A percentile compares a stretch with the other conserved stretches of the same genome.
Conservation (phyloP, 1,284 basidiomycete genomes). For the Trichosporon asahii region DNA sequence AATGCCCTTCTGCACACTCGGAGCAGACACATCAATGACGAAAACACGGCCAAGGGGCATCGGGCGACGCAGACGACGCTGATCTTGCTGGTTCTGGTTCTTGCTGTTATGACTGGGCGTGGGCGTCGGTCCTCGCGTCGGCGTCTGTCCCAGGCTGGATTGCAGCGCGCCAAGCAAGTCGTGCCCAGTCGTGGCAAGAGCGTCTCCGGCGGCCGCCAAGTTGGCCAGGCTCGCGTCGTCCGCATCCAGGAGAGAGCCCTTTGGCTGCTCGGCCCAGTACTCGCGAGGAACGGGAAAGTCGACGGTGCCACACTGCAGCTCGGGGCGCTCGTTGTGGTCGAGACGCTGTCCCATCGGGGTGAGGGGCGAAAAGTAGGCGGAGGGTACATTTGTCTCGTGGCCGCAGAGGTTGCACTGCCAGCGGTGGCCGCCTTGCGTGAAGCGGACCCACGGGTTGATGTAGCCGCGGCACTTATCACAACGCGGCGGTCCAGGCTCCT, state of each 20-base stretch:
- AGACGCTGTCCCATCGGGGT: slow-evolving; percentile 75
- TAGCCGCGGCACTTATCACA: slow-evolving; percentile 86
- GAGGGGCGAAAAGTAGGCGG: slow-evolving; percentile 82
- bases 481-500: slow-evolving; percentile 69
- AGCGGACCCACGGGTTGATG: slow-evolving; percentile 91
- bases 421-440: slow-evolving; percentile 75
- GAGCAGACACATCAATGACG: slow-evolving; percentile 77
- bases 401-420: slow-evolving; percentile 94
- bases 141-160: slow-evolving; percentile 38
- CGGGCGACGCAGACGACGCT: slow-evolving; percentile 57
- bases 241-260: slow-evolving; percentile 56
- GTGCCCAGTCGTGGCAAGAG: slow-evolving; percentile 42
- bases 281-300: slow-evolving; percentile 82
- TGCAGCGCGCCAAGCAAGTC: slow-evolving; percentile 48
- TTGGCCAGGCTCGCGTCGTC: slow-evolving; percentile 56
- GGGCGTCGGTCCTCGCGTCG: slow-evolving; percentile 49
- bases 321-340: slow-evolving; percentile 78
- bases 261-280: slow-evolving; percentile 74
- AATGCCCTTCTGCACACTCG: slow-evolving; percentile 69
- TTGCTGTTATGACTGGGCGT: slow-evolving; percentile 34
- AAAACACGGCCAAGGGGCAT: slow-evolving; percentile 77
- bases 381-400: slow-evolving; percentile 73
- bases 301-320: slow-evolving; percentile 85
- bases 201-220: slow-evolving; percentile 35
- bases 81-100: slow-evolving; percentile 34